Evolutionary conservation across 805 yeast genomes (phyloP).

Genomic region (Grigorovia transvaalensis): DNA sequence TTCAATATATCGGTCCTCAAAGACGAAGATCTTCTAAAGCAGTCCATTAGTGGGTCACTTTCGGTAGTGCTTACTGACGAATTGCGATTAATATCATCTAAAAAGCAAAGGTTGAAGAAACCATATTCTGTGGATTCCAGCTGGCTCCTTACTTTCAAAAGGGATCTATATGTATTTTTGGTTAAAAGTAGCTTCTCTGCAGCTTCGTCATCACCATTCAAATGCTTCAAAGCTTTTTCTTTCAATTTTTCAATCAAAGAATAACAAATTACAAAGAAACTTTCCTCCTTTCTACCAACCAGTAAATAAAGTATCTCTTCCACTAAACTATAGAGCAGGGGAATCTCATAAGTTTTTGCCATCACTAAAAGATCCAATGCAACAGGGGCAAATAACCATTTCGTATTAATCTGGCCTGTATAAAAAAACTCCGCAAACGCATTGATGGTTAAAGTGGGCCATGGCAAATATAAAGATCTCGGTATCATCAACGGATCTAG

Average conservation of each 20-base stretch:
- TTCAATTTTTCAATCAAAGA: conserved; percentile 17
- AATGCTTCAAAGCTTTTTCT: conserved; percentile 12
- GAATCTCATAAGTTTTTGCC: conserved; percentile 58
- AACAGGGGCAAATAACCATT: conserved; percentile 60
- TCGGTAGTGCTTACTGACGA: conserved; percentile 15
- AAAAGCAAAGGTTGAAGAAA: conserved; percentile 30
- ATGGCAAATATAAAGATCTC: conserved; percentile 59
- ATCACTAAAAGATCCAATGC: conserved; percentile 53
- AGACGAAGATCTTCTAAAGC: not conserved
- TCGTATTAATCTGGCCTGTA: conserved; percentile 69
- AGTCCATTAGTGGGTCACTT: conserved; percentile 7
- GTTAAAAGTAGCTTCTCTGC: conserved; percentile 5
- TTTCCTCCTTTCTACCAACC: conserved; percentile 55
- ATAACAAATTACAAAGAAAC: conserved; percentile 25
- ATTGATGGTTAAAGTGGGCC: conserved; percentile 46
- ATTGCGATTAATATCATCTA: conserved; percentile 38
- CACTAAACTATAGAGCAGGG: conserved; percentile 57
- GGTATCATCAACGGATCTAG: conserved; percentile 60
- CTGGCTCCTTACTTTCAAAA: conserved; percentile 34
- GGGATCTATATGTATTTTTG: not conserved
- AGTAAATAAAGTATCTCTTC: conserved; percentile 60
- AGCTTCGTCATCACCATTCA: conserved; percentile 17
- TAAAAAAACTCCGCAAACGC: conserved; percentile 66
- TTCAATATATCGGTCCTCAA: not conserved
- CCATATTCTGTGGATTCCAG: conserved; percentile 58